phyloP scores from a whole-genome alignment of 2,329 filamentous ascomycete genomes.

The Xylaria sp. region DNA sequence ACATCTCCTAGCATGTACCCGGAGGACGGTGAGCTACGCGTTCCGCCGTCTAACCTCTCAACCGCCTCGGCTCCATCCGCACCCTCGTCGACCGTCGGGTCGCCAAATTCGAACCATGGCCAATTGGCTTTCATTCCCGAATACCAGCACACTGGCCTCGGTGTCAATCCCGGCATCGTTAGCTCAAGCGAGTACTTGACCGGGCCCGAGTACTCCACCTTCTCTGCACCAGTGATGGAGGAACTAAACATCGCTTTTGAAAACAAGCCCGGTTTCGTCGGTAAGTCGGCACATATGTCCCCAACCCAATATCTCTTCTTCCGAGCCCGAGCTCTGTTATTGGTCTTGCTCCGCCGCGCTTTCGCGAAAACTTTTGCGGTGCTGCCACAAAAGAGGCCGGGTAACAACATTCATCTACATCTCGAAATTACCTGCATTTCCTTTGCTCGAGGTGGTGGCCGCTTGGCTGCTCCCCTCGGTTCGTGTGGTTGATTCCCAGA shows the following conservation, averaged over 20 bases:
- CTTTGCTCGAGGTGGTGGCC: not conserved
- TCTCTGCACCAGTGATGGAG: conserved; percentile 53
- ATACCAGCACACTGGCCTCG: conserved; percentile 58
- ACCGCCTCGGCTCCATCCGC: conserved; percentile 65
- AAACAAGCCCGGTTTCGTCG: conserved; percentile 56
- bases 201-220: conserved; percentile 56
- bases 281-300: conserved; percentile 54
- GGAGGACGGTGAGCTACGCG: conserved; percentile 54
- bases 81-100: conserved; percentile 68
- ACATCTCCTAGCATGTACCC: conserved; percentile 53
- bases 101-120: conserved; percentile 64
- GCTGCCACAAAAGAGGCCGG: too few species aligned
- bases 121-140: conserved; percentile 61
- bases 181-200: conserved; percentile 56
- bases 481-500: conserved; percentile 5
- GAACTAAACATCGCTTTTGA: conserved; percentile 53
- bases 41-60: conserved; percentile 61
- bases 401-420: too few species aligned
- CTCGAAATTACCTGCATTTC: too few species aligned
- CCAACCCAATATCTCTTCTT: conserved; percentile 35
- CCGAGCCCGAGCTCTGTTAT: conserved; percentile 15
- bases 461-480: not conserved
- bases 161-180: conserved; percentile 66
- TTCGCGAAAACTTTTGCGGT: too few species aligned
- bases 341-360: too few species aligned